Evolutionary conservation across 78 protist species (phyloP).

Genomic region (Guillardia theta): DNA sequence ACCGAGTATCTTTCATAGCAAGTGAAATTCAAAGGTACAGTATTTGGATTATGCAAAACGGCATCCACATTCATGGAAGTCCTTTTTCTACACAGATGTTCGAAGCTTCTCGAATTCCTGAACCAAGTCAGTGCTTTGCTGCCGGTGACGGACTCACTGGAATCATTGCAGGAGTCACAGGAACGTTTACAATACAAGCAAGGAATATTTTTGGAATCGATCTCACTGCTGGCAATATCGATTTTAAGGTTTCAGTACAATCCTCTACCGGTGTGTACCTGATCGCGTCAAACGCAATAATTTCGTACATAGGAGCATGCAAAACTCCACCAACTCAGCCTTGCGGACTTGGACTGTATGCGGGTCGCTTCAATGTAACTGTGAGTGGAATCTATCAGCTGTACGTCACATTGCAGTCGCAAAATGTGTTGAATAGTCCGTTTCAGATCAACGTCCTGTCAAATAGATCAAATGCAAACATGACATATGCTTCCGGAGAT

Average conservation of each 20-base stretch:
- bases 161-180: not conserved
- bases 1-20: not conserved
- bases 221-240: not conserved
- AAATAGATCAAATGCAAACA: not conserved
- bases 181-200: not conserved
- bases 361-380: not conserved
- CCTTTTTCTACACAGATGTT: not conserved
- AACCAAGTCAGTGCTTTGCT: not conserved
- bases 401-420: not conserved
- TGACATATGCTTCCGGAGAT: not conserved
- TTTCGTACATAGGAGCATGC: not conserved
- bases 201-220: not conserved
- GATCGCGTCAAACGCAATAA: not conserved
- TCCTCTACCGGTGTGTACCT: not conserved
- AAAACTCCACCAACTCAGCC: not conserved
- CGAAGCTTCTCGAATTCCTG: not conserved
- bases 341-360: not conserved
- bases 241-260: not conserved
- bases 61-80: not conserved
- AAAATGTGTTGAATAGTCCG: not conserved
- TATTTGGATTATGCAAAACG: constrained; percentile 20
- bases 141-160: not conserved
- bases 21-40: not conserved
- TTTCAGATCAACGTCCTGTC: not conserved
- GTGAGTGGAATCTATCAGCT: not conserved